Base-by-base conservation (phyloP, 305 asterid species). In the Withania somnifera region DNA sequence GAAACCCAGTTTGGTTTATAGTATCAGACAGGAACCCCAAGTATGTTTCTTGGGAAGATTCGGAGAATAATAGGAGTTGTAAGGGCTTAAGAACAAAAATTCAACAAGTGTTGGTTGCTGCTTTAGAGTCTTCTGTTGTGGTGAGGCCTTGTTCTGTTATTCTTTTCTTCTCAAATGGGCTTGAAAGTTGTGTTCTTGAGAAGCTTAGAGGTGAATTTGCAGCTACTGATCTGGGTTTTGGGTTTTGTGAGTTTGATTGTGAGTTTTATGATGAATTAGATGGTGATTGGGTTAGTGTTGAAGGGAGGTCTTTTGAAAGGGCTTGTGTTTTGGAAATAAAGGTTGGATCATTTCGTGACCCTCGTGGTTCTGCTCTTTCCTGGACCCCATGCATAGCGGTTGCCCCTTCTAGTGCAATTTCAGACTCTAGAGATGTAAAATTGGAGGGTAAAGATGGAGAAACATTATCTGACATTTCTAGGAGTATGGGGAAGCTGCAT, bases 1-100 rank as follows among this genome's bases (percentile, higher is more conserved):
- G 97, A 51, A 87, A 85, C 82, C 99, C 99, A 3, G 95, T 93
- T 84, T 95, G 99, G 99, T 86, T 95, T 81, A 54, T 94, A 20
- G 98, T 94, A 2, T 95, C 98, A 8, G 97, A 86, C 77, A 87
- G 97, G 83, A 95, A 94, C 85, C 93, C 97, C 26, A 94, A 77
- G 83, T 87, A 88, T 86, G 85, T 92, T 83, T 75, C 87, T 30
- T 92, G 97, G 97, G 86, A 88, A 2, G 86, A 80, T 8, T 63
- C 86, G 34, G 79, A 0, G 63, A 0, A 2, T 15, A 51, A 22
- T 10, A 75, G 26, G 80, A 75, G 17, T 30, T 82, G 82, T 38
- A 91, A 88, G 88, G 96, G 97, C 7, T 86, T 94, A 80, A 86
- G 84, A 86, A 57, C 54, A 0, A 91, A 90, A 78, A 60, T 93